Percentiles rank a stretch among this genome's conserved stretches.
phyloP scores from a whole-genome alignment of 2,329 filamentous ascomycete species.

The Neonectria hederae region DNA sequence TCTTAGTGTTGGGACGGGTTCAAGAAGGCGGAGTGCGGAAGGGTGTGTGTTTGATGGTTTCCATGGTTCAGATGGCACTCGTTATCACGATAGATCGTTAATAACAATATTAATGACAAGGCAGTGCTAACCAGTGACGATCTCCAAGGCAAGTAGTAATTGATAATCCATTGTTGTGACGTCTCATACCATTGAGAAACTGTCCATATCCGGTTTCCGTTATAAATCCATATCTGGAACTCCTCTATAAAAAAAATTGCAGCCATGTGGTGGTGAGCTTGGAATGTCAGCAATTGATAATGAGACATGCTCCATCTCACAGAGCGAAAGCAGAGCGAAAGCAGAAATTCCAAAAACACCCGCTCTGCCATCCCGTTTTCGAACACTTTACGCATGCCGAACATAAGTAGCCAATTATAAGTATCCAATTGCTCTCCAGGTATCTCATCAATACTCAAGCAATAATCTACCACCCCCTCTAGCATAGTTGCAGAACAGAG shows the following conservation, averaged over 20 bases:
- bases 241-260: slow-evolving; percentile 25
- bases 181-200: slow-evolving; percentile 1
- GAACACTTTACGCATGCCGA: slow-evolving; percentile 4
- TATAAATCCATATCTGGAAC: slow-evolving; percentile 11
- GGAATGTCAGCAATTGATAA: slow-evolving; percentile 1
- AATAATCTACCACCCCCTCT: neutral
- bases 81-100: neutral
- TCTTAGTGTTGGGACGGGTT: neutral
- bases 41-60: neutral
- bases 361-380: slow-evolving; percentile 12
- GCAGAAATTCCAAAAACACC: slow-evolving; percentile 5
- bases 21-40: neutral
- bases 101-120: neutral
- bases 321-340: slow-evolving; percentile 6
- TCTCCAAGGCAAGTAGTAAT: neutral
- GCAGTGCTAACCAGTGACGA: neutral
- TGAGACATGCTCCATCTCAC: slow-evolving; percentile 9
- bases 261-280: neutral
- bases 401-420: neutral
- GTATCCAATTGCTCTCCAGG: neutral
- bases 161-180: slow-evolving; percentile 17
- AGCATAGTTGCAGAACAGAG: neutral
- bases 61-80: neutral
- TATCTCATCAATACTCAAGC: neutral
- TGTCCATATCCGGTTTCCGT: neutral